phyloP scores from a whole-genome alignment of 371 early-diverging fungal species.

The Phascolomyces articulosus region DNA sequence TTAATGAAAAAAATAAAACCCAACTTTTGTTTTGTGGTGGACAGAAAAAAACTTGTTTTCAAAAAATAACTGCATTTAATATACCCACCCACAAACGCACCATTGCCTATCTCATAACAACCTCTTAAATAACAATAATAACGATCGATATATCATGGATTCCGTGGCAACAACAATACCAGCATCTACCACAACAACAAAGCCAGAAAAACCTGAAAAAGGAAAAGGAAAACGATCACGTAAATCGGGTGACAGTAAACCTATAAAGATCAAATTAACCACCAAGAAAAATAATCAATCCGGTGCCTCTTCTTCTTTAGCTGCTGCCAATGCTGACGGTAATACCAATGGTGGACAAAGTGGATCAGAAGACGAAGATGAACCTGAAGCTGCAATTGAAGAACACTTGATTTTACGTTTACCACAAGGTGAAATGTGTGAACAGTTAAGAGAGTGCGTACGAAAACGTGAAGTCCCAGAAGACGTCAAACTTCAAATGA shows the following conservation, averaged over 20 bases:
- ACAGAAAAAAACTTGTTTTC: no score
- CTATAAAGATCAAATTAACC: slow-evolving; percentile 27
- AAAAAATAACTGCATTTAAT: no score
- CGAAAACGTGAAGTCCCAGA: slow-evolving; percentile 71
- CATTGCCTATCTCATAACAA: no score
- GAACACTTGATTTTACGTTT: slow-evolving; percentile 85
- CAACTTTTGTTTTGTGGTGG: no score
- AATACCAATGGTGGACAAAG: not conserved
- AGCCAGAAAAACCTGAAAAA: slow-evolving; percentile 1
- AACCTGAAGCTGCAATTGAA: slow-evolving; percentile 68
- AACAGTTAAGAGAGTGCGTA: slow-evolving; percentile 69
- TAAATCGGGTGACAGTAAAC: slow-evolving; percentile 7
- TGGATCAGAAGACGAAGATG: slow-evolving; percentile 63
- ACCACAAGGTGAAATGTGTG: slow-evolving; percentile 64
- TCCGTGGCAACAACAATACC: slow-evolving; percentile 4
- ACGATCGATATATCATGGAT: no score
- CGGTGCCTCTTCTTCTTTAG: not conserved
- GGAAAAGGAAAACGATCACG: not conserved
- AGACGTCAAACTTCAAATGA: slow-evolving; percentile 63
- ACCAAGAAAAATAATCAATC: slow-evolving; percentile 9
- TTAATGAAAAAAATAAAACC: no score
- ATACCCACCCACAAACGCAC: no score
- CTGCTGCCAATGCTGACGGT: no score
- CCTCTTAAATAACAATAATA: no score
- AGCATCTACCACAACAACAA: not conserved